Percentiles rank a stretch among this genome's conserved stretches.
phyloP scores from a whole-genome alignment of 129 eudicot genomes.

The Artemisia argyi region DNA sequence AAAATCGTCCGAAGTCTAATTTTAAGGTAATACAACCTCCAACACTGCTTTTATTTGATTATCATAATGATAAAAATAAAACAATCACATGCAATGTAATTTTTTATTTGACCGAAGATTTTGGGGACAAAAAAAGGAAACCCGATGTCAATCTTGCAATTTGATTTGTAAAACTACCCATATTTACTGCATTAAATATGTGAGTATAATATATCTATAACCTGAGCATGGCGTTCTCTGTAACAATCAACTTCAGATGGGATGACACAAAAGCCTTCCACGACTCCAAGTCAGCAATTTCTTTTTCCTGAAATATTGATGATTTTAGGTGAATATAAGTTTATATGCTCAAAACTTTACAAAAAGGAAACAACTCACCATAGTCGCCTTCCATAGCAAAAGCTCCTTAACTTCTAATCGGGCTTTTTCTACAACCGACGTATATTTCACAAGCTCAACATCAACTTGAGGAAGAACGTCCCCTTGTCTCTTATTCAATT shows the following conservation, averaged over 20 bases:
- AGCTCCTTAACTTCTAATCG: slow-evolving; percentile 60
- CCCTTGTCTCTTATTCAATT: slow-evolving; percentile 61
- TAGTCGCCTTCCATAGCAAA: slow-evolving; percentile 64
- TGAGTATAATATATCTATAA: slow-evolving; percentile 23
- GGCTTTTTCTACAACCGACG: slow-evolving; percentile 53
- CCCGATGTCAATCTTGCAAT: not conserved
- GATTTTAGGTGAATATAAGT: not conserved
- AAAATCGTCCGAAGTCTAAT: no score
- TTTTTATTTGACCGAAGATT: no score
- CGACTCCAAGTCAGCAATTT: slow-evolving; percentile 54
- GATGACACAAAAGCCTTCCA: slow-evolving; percentile 70
- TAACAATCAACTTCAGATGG: slow-evolving; percentile 53
- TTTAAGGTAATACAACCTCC: no score
- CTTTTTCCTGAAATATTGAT: slow-evolving; percentile 55
- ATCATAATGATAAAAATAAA: no score
- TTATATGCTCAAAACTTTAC: not conserved
- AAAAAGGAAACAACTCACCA: slow-evolving; percentile 43
- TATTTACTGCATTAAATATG: not conserved
- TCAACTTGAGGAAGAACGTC: slow-evolving; percentile 70
- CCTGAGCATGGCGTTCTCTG: slow-evolving; percentile 74
- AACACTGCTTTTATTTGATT: no score
- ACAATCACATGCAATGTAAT: no score
- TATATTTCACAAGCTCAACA: slow-evolving; percentile 52
- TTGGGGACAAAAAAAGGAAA: slow-evolving; percentile 5
- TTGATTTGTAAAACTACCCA: not conserved